Percentiles rank a stretch among this genome's conserved stretches.
phyloP scores from a whole-genome alignment of 2,329 filamentous ascomycete species.

The Lachnellula suecica region DNA sequence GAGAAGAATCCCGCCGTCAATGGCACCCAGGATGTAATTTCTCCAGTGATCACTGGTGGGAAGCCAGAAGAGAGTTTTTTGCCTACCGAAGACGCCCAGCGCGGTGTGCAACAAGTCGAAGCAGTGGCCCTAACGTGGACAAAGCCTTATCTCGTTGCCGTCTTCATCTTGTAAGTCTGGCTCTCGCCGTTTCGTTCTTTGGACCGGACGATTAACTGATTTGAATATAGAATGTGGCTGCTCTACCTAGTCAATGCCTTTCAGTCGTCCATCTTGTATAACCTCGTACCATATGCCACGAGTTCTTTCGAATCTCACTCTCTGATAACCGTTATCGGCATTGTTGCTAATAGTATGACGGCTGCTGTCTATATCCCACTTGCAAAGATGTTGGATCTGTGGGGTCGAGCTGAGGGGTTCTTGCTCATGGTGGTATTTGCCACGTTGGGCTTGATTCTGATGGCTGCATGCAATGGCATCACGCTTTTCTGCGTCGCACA shows the following conservation, averaged over 20 bases:
- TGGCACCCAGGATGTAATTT: too few species aligned
- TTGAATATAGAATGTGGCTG: conserved; percentile 20
- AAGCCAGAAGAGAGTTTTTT: too few species aligned
- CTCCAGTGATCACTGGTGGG: too few species aligned
- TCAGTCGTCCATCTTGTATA: conserved; percentile 19
- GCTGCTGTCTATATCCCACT: conserved; percentile 37
- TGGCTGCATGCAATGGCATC: conserved; percentile 62
- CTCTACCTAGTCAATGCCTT: conserved; percentile 29
- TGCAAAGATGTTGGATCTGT: conserved; percentile 67
- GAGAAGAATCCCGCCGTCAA: too few species aligned
- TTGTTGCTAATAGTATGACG: conserved; percentile 28
- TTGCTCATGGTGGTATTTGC: conserved; percentile 52
- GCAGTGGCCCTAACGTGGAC: conserved; percentile 4
- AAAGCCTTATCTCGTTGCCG: background rate
- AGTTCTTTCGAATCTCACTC: conserved; percentile 23
- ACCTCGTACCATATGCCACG: conserved; percentile 24
- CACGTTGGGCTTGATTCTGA: conserved; percentile 57
- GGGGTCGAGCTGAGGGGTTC: conserved; percentile 65
- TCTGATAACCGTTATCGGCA: conserved; percentile 23
- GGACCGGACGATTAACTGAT: background rate
- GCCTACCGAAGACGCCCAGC: conserved; percentile 1
- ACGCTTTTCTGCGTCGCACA: conserved; percentile 56
- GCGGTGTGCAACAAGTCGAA: conserved; percentile 2
- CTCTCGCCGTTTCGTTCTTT: too few species aligned
- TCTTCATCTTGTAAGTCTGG: background rate